These are phyloP conservation scores for Calonectria crousiana DNA, from an alignment of 2,329 filamentous ascomycete genomes.

Conservation along the genomic window DNA sequence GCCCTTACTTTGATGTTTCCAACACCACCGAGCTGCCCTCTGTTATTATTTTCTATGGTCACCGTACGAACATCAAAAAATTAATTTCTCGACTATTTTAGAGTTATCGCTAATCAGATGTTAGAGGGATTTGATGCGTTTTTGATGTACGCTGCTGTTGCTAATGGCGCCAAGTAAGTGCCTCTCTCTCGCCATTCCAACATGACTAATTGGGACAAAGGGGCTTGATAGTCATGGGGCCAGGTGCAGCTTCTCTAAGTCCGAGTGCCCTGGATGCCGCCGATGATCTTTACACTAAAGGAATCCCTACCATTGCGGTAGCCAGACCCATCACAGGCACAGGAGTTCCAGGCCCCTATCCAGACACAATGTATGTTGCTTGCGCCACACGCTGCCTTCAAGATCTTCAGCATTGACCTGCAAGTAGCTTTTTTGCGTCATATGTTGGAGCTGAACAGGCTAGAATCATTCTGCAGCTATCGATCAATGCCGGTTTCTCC, in stretches of 20 bases:
- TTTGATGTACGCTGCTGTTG: slow-evolving; percentile 47
- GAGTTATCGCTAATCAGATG: neutral
- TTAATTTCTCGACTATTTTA: no score
- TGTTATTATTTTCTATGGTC: slow-evolving; percentile 60
- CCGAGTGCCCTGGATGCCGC: slow-evolving; percentile 42
- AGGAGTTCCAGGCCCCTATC: slow-evolving; percentile 37
- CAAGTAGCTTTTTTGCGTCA: slow-evolving; percentile 40
- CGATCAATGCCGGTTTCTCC: slow-evolving; percentile 43
- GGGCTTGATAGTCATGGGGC: slow-evolving; percentile 48
- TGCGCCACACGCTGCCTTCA: no score
- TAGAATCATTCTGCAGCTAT: slow-evolving; percentile 48
- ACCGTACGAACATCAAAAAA: slow-evolving; percentile 46
- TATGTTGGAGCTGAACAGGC: slow-evolving; percentile 47
- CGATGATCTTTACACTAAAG: slow-evolving; percentile 41
- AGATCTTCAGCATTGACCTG: neutral
- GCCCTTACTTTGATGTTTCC: slow-evolving; percentile 51
- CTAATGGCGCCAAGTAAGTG: slow-evolving; percentile 45
- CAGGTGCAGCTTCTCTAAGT: slow-evolving; percentile 45
- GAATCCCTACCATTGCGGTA: slow-evolving; percentile 46
- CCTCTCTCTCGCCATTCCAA: neutral
- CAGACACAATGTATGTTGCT: slow-evolving; percentile 27
- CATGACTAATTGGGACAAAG: slow-evolving; percentile 6
- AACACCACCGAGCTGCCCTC: slow-evolving; percentile 54
- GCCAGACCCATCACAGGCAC: slow-evolving; percentile 45
- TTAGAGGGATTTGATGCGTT: slow-evolving; percentile 49